Evolutionary conservation across 2,329 filamentous ascomycete genomes (phyloP).

Genomic region (Trichoderma endophyticum): DNA sequence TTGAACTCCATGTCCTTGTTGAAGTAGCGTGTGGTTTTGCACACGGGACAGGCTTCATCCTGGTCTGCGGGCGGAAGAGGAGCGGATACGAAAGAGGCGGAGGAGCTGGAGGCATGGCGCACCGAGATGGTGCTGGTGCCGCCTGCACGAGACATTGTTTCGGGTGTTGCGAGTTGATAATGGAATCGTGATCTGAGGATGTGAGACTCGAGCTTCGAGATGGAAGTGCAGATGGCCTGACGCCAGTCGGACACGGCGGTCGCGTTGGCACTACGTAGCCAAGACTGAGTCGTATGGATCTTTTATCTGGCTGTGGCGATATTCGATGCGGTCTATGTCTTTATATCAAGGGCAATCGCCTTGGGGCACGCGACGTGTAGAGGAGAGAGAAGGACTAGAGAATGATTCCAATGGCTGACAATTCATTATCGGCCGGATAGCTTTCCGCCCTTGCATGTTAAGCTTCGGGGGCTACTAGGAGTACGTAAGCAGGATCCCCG

Average conservation of each 20-base stretch:
- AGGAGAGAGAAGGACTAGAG: neutral
- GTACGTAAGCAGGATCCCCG: neutral
- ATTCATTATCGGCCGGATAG: slow-evolving; percentile 10
- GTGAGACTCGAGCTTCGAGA: neutral
- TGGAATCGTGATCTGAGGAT: neutral
- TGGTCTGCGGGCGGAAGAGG: slow-evolving; percentile 26
- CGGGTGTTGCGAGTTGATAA: neutral
- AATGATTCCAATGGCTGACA: slow-evolving; percentile 15
- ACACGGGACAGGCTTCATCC: slow-evolving; percentile 87
- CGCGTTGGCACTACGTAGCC: neutral
- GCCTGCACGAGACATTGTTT: slow-evolving; percentile 29
- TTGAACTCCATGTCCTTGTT: slow-evolving; percentile 92
- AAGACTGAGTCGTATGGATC: neutral
- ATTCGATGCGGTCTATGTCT: neutral
- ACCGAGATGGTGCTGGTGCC: slow-evolving; percentile 29
- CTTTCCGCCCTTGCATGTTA: slow-evolving; percentile 15
- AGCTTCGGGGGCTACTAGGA: neutral
- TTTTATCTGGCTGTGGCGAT: neutral
- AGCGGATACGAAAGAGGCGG: slow-evolving; percentile 18
- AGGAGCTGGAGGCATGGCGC: slow-evolving; percentile 25
- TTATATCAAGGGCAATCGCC: neutral
- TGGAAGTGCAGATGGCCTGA: neutral
- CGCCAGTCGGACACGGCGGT: neutral
- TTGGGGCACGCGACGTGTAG: neutral
- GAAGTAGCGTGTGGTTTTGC: slow-evolving; percentile 94